Percentiles rank a stretch among this genome's conserved stretches.
These are phyloP conservation scores for Salmacisia buchloeana DNA, from an alignment of 1,284 basidiomycete genomes.

Conservation along the genomic window DNA sequence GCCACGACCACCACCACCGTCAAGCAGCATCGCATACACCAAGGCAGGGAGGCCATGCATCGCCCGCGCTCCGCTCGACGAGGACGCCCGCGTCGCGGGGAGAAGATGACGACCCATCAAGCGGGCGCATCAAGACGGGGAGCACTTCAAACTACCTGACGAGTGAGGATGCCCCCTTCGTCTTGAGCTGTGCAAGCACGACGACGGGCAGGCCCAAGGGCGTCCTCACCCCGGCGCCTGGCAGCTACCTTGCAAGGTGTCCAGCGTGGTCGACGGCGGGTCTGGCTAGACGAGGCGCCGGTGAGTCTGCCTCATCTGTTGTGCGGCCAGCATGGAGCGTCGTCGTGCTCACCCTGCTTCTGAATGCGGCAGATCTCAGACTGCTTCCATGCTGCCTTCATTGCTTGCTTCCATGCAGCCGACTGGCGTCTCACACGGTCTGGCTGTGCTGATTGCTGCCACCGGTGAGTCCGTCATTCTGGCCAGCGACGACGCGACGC, in stretches of 20 bases:
- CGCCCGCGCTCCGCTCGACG: conserved; percentile 52
- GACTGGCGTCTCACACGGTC: conserved; percentile 62
- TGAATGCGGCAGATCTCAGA: conserved; percentile 67
- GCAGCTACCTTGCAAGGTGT: conserved; percentile 74
- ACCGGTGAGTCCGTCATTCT: conserved; percentile 58
- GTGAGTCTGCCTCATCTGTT: background rate
- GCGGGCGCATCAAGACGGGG: conserved; percentile 60
- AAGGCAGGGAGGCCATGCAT: too few relatives aligned
- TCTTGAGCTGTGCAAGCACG: conserved; percentile 72
- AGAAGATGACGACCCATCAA: background rate
- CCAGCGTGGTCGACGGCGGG: conserved; percentile 69
- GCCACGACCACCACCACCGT: too few relatives aligned
- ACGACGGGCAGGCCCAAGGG: conserved; percentile 62
- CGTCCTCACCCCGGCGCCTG: conserved; percentile 71
- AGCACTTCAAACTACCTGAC: conserved; percentile 63
- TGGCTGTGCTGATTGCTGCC: conserved; percentile 65
- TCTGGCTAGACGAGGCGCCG: conserved; percentile 57
- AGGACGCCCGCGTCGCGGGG: conserved; percentile 15
- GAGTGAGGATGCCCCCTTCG: conserved; percentile 65
- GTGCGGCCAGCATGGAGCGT: too few relatives aligned
- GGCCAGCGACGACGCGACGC: background rate
- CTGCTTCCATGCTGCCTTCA: conserved; percentile 76
- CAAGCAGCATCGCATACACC: too few relatives aligned
- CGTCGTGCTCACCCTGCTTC: conserved; percentile 58
- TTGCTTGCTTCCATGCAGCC: conserved; percentile 78